Percentiles rank a stretch among this genome's conserved stretches.
These are phyloP conservation scores for Vachellia pachyceras DNA, from an alignment of 306 rosid genomes.

Conservation along the genomic window DNA sequence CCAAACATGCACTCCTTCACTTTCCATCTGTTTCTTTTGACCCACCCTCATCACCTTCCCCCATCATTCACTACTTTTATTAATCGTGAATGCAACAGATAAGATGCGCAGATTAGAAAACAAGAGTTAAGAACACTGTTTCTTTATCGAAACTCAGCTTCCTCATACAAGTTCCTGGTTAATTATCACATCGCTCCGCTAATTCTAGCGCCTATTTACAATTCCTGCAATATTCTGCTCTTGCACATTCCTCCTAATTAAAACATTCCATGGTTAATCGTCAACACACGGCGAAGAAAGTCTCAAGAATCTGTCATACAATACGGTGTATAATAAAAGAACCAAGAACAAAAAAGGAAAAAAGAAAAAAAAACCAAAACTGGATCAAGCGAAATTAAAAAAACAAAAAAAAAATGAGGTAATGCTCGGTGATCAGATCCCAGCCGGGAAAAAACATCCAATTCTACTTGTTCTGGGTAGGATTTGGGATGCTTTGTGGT, in stretches of 20 bases:
- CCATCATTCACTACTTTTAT: not conserved
- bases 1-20: constrained; percentile 63
- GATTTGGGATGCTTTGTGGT: constrained; percentile 67
- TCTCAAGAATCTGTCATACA: constrained; percentile 18
- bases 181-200: not conserved
- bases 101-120: not conserved
- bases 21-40: constrained; percentile 50
- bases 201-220: not conserved
- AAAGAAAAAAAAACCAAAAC: not conserved
- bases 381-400: constrained; percentile 12
- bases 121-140: too few relatives aligned
- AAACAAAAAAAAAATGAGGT: not conserved
- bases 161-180: too few relatives aligned
- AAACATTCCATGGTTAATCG: constrained; percentile 13
- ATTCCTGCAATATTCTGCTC: not conserved
- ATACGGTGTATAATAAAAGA: constrained; percentile 22
- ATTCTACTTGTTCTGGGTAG: constrained; percentile 64
- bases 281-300: not conserved
- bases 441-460: not conserved
- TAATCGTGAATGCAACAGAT: not conserved
- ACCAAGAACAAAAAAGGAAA: not conserved
- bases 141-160: too few relatives aligned
- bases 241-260: constrained; percentile 32
- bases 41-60: constrained; percentile 24
- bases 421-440: constrained; percentile 30